These are phyloP conservation scores for Candida qinlingensis DNA, from an alignment of 805 yeast species.

Conservation along the genomic window DNA sequence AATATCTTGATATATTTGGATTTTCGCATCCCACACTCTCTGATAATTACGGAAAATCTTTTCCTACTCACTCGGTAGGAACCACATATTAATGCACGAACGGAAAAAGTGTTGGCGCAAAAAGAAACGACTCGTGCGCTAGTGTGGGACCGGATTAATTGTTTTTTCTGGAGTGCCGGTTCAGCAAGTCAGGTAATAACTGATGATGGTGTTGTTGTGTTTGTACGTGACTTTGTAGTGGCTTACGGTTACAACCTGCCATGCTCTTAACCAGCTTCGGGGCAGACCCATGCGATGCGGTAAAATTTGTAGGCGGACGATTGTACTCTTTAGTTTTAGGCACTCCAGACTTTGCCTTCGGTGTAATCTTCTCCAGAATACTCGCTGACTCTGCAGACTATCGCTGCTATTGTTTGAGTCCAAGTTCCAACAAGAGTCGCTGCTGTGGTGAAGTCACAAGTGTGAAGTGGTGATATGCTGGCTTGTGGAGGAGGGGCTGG, in stretches of 20 bases:
- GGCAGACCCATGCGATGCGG: not conserved
- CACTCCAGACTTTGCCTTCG: not conserved
- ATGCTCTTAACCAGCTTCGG: no score
- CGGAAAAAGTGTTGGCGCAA: not conserved
- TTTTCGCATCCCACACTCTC: not conserved
- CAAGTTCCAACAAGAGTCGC: no score
- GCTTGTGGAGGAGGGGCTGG: no score
- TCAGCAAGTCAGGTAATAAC: no score
- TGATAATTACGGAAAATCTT: not conserved
- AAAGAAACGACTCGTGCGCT: not conserved
- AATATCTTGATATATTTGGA: no score
- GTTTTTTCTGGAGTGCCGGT: no score
- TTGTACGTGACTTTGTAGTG: no score
- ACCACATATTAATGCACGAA: not conserved
- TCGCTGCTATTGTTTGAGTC: not conserved
- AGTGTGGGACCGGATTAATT: not conserved
- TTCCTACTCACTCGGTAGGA: not conserved
- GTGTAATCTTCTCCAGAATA: not conserved
- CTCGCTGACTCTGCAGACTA: not conserved
- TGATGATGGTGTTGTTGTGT: no score
- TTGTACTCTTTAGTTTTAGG: not conserved
- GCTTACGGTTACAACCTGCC: no score
- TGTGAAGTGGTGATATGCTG: no score
- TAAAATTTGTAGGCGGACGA: not conserved
- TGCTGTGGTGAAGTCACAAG: no score